Base-by-base conservation (phyloP, 208 protist genomes). In the Leishmania turanica region DNA sequence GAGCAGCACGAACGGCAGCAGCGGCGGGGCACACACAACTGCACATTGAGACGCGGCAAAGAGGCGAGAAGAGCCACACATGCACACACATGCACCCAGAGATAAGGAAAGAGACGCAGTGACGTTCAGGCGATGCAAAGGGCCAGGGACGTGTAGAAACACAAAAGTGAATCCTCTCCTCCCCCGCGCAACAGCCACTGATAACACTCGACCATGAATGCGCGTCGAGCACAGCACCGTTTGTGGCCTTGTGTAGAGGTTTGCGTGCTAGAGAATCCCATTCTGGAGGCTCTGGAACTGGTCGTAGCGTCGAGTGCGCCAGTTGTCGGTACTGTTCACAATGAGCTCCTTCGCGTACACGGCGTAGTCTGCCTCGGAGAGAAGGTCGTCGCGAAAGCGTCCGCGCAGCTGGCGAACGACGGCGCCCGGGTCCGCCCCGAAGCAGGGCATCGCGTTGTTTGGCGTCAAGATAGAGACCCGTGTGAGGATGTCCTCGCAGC, bases 271-370 rank as follows among this genome's bases (percentile, higher is more conserved):
- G 82, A 97, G 76, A 75, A 99, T 98, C 53, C 96, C 96, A 76
- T 99, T 99, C 77, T 97, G 93, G 51, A 98, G 86, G 24, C 93
- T 96, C 82, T 98, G 96, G 72, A 98, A 98, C 82, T 97, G 92
- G 83, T 98, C 96, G 85, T 99, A 98, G 15, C 91, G 90, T 42
- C 92, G 85, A 2, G 96, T 98, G 80, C 95, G 90, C 97, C 97
- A 98, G 86, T 98, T 98, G 80, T 98, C 96, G 21, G 95, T 89
- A 82, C 93, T 98, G 64, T 84, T 91, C 73, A 92, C 86, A 81
- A 99, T 96, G 37, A 98, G 86, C 27, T 98, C 93, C 69, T 92
- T 92, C 0, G 93, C 89, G 79, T 92, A 97, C 15, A 97, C 74
- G 40, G 92, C 94, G 78, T 96, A 95, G 77, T 98, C 94, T 2